A percentile compares a stretch with the other conserved stretches of the same genome.
phyloP scores from a whole-genome alignment of 116 monocot species.

The Trichopus zeylanicus region DNA sequence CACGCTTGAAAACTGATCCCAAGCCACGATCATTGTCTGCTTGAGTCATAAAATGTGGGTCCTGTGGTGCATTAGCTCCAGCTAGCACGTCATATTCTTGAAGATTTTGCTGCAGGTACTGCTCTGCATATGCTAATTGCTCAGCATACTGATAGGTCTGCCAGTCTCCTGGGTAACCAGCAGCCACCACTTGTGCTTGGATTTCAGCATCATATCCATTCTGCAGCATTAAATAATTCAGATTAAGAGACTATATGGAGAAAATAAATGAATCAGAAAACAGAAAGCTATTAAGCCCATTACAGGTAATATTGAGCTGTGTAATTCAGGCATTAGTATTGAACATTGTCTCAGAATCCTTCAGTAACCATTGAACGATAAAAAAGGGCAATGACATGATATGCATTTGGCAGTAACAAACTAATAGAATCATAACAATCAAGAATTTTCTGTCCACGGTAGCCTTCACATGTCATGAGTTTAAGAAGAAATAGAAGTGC shows the following conservation, averaged over 20 bases:
- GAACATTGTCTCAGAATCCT: too few species aligned
- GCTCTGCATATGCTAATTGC: conserved; percentile 65
- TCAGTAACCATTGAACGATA: too few species aligned
- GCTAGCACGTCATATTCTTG: conserved; percentile 51
- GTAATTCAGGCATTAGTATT: too few species aligned
- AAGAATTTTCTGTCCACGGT: too few species aligned
- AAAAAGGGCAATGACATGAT: too few species aligned
- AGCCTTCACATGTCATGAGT: too few species aligned
- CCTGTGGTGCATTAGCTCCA: conserved; percentile 39
- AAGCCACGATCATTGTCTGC: conserved; percentile 92
- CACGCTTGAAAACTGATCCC: conserved; percentile 96
- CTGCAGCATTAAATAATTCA: conserved; percentile 23
- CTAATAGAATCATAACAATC: too few species aligned
- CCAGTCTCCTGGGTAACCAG: conserved; percentile 87
- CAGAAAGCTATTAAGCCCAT: too few species aligned
- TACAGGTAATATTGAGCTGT: too few species aligned
- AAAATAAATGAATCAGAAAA: not conserved
- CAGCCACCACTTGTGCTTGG: conserved; percentile 62
- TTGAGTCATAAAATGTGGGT: conserved; percentile 87
- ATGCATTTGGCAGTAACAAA: too few species aligned
- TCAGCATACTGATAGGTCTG: conserved; percentile 76
- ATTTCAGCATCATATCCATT: conserved; percentile 79
- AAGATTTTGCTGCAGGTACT: conserved; percentile 51
- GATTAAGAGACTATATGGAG: not conserved
- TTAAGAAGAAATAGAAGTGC: too few species aligned